Percentiles rank a stretch among this genome's conserved stretches.
Conservation (phyloP, 306 rosid genomes). For the Trifolium pratense region DNA sequence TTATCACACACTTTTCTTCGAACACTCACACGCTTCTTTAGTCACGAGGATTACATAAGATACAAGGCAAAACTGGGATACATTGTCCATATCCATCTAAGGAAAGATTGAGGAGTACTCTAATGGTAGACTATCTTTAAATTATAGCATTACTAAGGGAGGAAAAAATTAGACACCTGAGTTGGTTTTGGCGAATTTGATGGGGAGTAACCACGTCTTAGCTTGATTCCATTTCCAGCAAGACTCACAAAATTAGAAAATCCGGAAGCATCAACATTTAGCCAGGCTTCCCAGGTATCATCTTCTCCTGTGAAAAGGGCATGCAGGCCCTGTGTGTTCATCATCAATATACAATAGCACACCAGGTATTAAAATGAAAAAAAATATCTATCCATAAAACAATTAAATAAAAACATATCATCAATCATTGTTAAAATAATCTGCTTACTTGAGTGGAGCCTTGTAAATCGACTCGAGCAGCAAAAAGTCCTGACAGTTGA, state of each 20-base stretch:
- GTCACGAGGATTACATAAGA: slow-evolving; percentile 13
- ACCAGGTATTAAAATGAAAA: slow-evolving; percentile 29
- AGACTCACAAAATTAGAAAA: slow-evolving; percentile 70
- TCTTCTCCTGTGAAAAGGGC: slow-evolving; percentile 97
- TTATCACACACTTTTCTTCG: too few relatives aligned
- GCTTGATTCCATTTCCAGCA: slow-evolving; percentile 74
- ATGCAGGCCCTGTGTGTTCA: slow-evolving; percentile 77
- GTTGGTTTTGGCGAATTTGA: slow-evolving; percentile 80
- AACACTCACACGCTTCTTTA: background rate
- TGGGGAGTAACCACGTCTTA: slow-evolving; percentile 93
- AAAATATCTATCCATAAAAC: slow-evolving; percentile 29
- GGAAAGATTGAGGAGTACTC: slow-evolving; percentile 15
- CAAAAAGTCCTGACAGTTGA: slow-evolving; percentile 99
- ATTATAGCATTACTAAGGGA: slow-evolving; percentile 13
- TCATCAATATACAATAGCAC: slow-evolving; percentile 42
- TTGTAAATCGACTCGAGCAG: slow-evolving; percentile 95
- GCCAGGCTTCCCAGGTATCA: slow-evolving; percentile 97
- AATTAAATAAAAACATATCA: slow-evolving; percentile 22
- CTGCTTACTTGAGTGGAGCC: slow-evolving; percentile 78
- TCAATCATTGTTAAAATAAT: slow-evolving; percentile 30
- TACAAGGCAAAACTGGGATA: slow-evolving; percentile 28
- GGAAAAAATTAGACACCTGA: slow-evolving; percentile 57
- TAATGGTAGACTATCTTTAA: slow-evolving; percentile 13
- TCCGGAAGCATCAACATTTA: slow-evolving; percentile 85
- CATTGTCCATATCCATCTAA: background rate